Evolutionary conservation across 1,284 basidiomycete species (phyloP), one percentile per base, ranked within the genome.

Genomic region (Rhodotorula sp.): DNA sequence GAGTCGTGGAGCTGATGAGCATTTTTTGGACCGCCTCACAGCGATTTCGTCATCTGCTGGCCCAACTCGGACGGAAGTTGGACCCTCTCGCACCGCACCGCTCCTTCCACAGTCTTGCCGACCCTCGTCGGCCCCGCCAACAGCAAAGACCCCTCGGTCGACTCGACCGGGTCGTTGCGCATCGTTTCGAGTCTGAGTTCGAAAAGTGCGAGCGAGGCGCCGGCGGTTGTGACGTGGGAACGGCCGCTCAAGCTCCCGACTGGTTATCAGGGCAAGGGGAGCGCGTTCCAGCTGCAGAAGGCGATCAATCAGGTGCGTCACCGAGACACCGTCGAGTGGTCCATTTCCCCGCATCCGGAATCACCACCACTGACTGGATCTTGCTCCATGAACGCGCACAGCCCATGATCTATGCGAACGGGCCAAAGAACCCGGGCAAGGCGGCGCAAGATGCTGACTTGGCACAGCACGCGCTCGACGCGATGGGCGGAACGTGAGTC

Each of bases 21-120:
- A 5, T 5, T 5, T 34, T 8, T 34, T n/a, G n/a, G 12, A 15
- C 23, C 2, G 18, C 31, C 15, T 21, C 51, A 20, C 62, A 64
- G 64, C 31, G 68, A 68, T 56, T 58, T 68, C 23, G n/a, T 68
- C n/a, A 58, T 72, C 26, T 57, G 70, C 21, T 73, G 72, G 69
- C 62, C 64, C 15, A 73, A 66, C 58, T 23, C 43, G 14, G 58
- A 64, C 51, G 46, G 21, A 3, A 29, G 47, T 16, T 71, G 72
- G 72, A 74, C 72, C 2, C 62, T 74, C 48, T 68, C 66, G 31
- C 72, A 73, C 52, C 72, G 72, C 8, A 61, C 64, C 5, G 68
- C 65, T 15, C 54, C 63, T 18, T 48, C 64, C 2, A 71, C 67
- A 3, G 56, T 39, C 16, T 63, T 74, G 54, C 72, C 69, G 0